Base-by-base conservation (phyloP, 2,329 filamentous ascomycete species). In the Claviceps africana region DNA sequence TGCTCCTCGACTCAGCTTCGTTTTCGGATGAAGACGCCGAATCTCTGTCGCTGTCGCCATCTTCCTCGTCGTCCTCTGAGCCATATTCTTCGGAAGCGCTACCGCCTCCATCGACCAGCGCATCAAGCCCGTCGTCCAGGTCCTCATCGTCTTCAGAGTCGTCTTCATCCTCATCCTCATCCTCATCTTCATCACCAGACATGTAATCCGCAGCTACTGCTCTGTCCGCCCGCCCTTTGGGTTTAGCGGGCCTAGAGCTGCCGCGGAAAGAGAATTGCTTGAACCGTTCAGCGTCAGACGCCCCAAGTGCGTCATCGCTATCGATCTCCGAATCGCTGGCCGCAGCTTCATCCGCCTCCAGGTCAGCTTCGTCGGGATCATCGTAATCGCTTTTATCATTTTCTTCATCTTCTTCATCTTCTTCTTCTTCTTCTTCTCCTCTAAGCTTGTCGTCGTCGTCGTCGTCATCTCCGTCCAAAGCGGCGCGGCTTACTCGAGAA, bases 271-370 rank as follows among this genome's bases (percentile, higher is more conserved):
- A 79, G 63, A 86, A 95, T 1, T 79, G 81, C 57, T 85, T 82
- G 61, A 95, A 88, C 50, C 77, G 78, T 65, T 94, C 88, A 58
- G 88, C 83, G 60, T 97, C 91, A 58, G 87, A 93, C 51, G 86
- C 82, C 3, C 82, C 86, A 62, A 97, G 83, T 0, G 88, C 91
- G 37, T 77, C 69, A 53, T 83, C 79, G 60, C 79, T 83, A 48
- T 78, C 74, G 53, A 83, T 83, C 57, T 83, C 79, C 30, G 81
- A 81, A 44, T 78, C 76, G 53, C 72, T 70, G n/a, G 71, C 71
- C 47, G 64, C 61, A 2, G 65, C 67, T 4, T 74, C 69, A 50
- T 81, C 78, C 42, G 70, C 68, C 47, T 75, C 73, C 10, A 82
- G 65, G 54, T 83, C 72, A 0, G 72, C 73, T 2, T 67, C 66